Conservation (phyloP, 192 early-diverging fungal species). For the Umbelopsis ramanniana region DNA sequence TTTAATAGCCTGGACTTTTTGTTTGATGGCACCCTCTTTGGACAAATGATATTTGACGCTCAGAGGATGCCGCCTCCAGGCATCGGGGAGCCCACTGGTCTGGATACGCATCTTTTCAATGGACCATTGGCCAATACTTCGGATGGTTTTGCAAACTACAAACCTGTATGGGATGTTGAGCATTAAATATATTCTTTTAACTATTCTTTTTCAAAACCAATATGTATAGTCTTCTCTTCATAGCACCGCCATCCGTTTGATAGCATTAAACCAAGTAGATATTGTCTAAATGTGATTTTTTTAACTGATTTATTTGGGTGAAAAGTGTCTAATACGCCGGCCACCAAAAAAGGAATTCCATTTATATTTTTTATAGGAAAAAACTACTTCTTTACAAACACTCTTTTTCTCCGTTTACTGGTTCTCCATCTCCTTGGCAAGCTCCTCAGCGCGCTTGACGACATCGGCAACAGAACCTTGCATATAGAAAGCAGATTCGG, state of each 20-base stretch:
- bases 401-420: constrained; percentile 20
- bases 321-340: constrained; percentile 6
- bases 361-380: neutral
- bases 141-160: neutral
- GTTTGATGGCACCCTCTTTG: constrained; percentile 33
- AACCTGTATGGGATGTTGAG: neutral
- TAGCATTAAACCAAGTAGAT: too few relatives aligned
- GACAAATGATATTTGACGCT: constrained; percentile 38
- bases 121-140: neutral
- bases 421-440: constrained; percentile 40
- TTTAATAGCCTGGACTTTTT: constrained; percentile 38
- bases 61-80: constrained; percentile 15
- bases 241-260: neutral
- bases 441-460: constrained; percentile 78
- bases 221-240: neutral
- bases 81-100: neutral
- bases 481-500: constrained; percentile 99
- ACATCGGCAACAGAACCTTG: constrained; percentile 96
- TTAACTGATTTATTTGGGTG: constrained; percentile 1
- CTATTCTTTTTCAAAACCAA: neutral
- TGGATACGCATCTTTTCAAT: constrained; percentile 13
- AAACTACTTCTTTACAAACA: too few relatives aligned
- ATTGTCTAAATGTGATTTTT: neutral
- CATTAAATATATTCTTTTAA: neutral
- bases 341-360: neutral